Evolutionary conservation across 257 asterid genomes (phyloP).

Genomic region (Rehmannia glutinosa): DNA sequence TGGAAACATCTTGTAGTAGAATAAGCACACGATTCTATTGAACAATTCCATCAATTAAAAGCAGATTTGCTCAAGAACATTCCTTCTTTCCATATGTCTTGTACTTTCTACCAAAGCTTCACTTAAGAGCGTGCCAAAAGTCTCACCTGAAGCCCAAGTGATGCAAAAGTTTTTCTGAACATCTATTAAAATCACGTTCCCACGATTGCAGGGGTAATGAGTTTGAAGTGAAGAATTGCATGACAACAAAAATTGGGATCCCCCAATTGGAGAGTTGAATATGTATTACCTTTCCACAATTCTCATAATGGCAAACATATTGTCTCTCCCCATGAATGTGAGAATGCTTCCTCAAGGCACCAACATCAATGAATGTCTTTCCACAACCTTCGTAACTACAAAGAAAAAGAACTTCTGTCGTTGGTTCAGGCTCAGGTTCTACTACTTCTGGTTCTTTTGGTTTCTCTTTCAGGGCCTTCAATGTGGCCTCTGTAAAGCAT

Average conservation of each 20-base stretch:
- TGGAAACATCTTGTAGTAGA: not conserved
- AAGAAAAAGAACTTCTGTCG: conserved; percentile 94
- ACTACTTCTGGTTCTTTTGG: conserved; percentile 52
- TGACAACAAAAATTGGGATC: not conserved
- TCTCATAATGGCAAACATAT: conserved; percentile 83
- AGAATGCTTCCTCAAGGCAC: conserved; percentile 95
- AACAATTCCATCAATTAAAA: too few relatives aligned
- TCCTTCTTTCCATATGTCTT: not conserved
- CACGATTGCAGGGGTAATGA: not conserved
- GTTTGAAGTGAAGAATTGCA: not conserved
- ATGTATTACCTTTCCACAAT: conserved; percentile 62
- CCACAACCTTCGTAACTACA: conserved; percentile 99
- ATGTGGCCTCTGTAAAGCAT: conserved; percentile 54
- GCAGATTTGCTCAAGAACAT: not conserved
- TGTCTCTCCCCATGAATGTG: conserved; percentile 99
- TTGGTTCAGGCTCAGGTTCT: conserved; percentile 92
- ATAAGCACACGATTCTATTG: too few relatives aligned
- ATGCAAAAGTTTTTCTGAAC: not conserved
- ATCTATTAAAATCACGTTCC: not conserved
- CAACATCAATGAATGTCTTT: conserved; percentile 94
- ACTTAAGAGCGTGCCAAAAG: too few relatives aligned
- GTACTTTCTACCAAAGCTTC: too few relatives aligned
- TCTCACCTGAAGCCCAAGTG: not conserved
- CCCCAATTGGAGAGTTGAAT: not conserved
- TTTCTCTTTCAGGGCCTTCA: conserved; percentile 62